phyloP scores from a whole-genome alignment of 2,329 filamentous ascomycete genomes.

The Sarocladium strictum region DNA sequence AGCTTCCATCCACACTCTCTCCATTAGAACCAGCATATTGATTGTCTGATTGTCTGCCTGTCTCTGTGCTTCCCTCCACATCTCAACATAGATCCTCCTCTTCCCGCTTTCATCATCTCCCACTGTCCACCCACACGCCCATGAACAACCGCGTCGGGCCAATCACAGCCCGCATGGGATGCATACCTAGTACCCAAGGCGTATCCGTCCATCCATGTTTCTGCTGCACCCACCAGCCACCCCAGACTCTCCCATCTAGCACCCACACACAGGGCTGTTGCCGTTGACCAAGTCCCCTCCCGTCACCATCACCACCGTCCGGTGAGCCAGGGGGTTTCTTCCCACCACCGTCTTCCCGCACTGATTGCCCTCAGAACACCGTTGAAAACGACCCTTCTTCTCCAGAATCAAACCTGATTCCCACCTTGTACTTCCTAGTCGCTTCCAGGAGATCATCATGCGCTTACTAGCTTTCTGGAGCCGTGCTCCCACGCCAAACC shows the following conservation, averaged over 20 bases:
- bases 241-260: conserved; percentile 4
- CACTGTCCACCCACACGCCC: background rate
- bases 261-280: conserved; percentile 6
- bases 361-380: background rate
- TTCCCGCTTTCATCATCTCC: background rate
- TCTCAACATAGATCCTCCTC: background rate
- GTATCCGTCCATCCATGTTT: conserved; percentile 8
- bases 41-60: background rate
- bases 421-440: too few relatives aligned
- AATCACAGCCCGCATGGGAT: background rate
- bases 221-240: conserved; percentile 1
- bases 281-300: background rate
- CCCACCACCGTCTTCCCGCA: conserved; percentile 1
- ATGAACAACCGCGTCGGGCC: background rate
- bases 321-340: background rate
- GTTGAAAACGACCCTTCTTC: background rate
- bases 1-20: background rate
- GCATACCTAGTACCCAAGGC: conserved; percentile 3
- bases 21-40: background rate
- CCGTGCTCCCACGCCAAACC: background rate
- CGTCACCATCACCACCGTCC: conserved; percentile 2
- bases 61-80: background rate
- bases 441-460: too few relatives aligned
- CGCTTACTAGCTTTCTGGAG: background rate
- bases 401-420: too few relatives aligned